Percentiles rank a stretch among this genome's conserved stretches.
Evolutionary conservation across 176 grass and related monocot species (phyloP).

Genomic region (Oryza punctata): DNA sequence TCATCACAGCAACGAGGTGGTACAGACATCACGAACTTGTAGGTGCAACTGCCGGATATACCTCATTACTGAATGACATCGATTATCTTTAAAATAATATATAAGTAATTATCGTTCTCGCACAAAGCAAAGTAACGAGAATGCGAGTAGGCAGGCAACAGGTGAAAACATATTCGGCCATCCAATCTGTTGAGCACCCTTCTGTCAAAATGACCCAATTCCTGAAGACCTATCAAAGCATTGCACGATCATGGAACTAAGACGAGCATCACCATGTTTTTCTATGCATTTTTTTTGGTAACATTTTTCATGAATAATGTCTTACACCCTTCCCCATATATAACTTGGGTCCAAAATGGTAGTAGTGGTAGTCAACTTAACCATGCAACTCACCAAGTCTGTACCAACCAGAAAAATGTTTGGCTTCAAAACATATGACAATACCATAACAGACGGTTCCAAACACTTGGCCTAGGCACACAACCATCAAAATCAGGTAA

Average conservation of each 20-base stretch:
- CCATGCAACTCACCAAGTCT: neutral
- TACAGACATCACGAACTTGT: too few relatives aligned
- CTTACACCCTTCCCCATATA: neutral
- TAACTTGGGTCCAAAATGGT: neutral
- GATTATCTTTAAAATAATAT: too few relatives aligned
- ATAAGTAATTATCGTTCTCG: too few relatives aligned
- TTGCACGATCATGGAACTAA: too few relatives aligned
- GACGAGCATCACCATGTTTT: neutral
- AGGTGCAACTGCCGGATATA: too few relatives aligned
- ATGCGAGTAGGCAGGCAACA: too few relatives aligned
- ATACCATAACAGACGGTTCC: neutral
- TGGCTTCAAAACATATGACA: neutral
- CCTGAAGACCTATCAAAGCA: neutral
- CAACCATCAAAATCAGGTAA: conserved; percentile 1
- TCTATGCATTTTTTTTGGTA: neutral
- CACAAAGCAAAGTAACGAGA: too few relatives aligned
- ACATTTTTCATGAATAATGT: neutral
- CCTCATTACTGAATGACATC: too few relatives aligned
- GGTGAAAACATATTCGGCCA: too few relatives aligned
- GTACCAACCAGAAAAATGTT: neutral
- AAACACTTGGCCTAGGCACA: neutral
- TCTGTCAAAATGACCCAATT: too few relatives aligned
- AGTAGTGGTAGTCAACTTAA: neutral
- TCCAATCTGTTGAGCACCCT: too few relatives aligned
- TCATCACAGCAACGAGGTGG: too few relatives aligned